Evolutionary conservation across 768 basidiomycete genomes (phyloP), one percentile per base, ranked within the genome.

Genomic region (Lyophyllum atratum): DNA sequence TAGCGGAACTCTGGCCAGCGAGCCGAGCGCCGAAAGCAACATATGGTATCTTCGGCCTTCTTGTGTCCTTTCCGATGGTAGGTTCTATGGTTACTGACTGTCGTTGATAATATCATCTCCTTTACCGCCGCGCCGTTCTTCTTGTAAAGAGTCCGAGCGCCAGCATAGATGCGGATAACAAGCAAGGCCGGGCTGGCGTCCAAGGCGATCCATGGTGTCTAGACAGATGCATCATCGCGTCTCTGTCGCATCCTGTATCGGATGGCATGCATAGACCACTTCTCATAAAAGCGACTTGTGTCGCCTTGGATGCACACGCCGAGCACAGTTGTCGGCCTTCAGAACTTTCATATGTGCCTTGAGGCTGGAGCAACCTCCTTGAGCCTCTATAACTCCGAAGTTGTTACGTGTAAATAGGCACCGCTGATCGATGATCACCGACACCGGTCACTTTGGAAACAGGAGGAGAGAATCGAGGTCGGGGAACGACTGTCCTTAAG

Each of bases 61-160:
- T n/a, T n/a, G n/a, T n/a, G n/a, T 54, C 10, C 22, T n/a, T 54
- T 54, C 45, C 44, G 43, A 54, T 46, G 53, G 28, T 21, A 47
- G 54, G 39, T 48, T 25, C 54, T 49, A 55, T 55, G 54, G 54
- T 49, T 49, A 55, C 54, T 37, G 40, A 42, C 25, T 45, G 44
- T 17, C 12, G 26, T 10, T 5, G 9, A 17, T 44, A 21, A 25
- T 22, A 8, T 42, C n/a, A n/a, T 26, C 15, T 29, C 15, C 14
- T 17, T 22, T 4, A 31, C 12, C 22, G 40, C 24, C 22, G 25
- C 10, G 40, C 24, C 22, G 25, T 12, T 34, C 33, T 39, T 4
- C 24, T 5, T 10, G 19, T 5, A 40, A 51, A 37, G 26, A 10
- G 25, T 24, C 49, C 49, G 24, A 46, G 45, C 26, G 14, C 21